Evolutionary conservation across 192 early-diverging fungal species (phyloP).

Genomic region (Backusella morwellensis): DNA sequence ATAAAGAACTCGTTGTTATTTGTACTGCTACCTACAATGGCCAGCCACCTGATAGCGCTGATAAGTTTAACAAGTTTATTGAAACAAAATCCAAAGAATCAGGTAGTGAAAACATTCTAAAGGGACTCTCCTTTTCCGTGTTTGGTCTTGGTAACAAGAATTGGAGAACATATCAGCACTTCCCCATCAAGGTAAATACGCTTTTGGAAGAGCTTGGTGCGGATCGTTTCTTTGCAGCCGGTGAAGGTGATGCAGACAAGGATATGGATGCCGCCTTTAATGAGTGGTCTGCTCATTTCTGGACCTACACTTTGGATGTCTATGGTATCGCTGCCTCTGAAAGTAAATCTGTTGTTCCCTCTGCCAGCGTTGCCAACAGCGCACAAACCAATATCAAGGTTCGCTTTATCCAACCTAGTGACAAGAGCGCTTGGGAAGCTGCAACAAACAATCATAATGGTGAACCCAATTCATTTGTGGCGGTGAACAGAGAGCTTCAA

Average conservation of each 20-base stretch:
- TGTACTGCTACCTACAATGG: slow-evolving; percentile 39
- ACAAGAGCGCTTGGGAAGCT: slow-evolving; percentile 13
- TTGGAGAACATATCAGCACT: slow-evolving; percentile 56
- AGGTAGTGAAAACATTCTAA: slow-evolving; percentile 27
- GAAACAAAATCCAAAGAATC: slow-evolving; percentile 10
- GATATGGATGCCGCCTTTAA: slow-evolving; percentile 39
- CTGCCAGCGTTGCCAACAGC: background rate
- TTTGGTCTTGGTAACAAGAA: slow-evolving; percentile 61
- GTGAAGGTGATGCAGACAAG: slow-evolving; percentile 45
- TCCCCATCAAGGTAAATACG: slow-evolving; percentile 46
- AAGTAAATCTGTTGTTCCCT: slow-evolving; percentile 19
- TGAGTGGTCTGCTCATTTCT: slow-evolving; percentile 32
- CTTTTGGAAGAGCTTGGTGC: slow-evolving; percentile 49
- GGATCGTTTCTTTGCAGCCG: slow-evolving; percentile 34
- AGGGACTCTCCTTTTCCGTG: slow-evolving; percentile 45
- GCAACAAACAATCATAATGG: slow-evolving; percentile 15
- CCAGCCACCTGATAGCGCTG: slow-evolving; percentile 51
- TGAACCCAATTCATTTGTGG: slow-evolving; percentile 25
- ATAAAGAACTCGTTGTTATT: slow-evolving; percentile 28
- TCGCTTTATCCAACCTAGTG: slow-evolving; percentile 9
- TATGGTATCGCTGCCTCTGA: slow-evolving; percentile 18
- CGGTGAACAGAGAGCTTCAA: slow-evolving; percentile 39
- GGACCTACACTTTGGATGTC: slow-evolving; percentile 13
- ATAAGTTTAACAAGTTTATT: slow-evolving; percentile 36
- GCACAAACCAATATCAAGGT: slow-evolving; percentile 1